Conservation (phyloP, 352 stramenopile species). For the Phytopythium aichiense region DNA sequence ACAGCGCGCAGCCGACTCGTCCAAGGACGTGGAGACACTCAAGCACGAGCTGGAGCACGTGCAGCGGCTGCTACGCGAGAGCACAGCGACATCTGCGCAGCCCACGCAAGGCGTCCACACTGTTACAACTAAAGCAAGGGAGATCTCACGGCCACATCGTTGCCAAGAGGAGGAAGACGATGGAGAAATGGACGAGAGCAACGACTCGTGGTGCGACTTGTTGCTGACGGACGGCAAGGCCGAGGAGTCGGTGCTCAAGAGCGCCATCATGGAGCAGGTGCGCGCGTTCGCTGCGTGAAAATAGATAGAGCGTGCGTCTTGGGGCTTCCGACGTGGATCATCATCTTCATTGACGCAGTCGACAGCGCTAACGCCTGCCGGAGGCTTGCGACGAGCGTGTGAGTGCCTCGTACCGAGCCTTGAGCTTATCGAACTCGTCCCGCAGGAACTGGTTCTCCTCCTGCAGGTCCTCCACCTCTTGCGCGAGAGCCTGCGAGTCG, state of each 20-base stretch:
- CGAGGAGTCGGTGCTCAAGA: constrained; percentile 32
- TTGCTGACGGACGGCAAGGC: constrained; percentile 15
- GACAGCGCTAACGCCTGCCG: background rate
- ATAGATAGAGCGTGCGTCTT: background rate
- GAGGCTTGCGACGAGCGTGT: background rate
- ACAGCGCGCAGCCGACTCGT: constrained; percentile 37
- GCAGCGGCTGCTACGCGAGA: constrained; percentile 38
- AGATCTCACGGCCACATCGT: background rate
- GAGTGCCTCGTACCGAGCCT: constrained; percentile 47
- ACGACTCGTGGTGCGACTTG: constrained; percentile 17
- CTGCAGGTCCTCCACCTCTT: constrained; percentile 48
- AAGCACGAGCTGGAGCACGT: constrained; percentile 46
- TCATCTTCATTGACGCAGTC: background rate
- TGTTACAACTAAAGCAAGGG: background rate
- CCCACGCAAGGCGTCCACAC: background rate
- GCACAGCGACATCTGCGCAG: background rate
- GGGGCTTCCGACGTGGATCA: background rate
- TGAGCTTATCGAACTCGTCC: constrained; percentile 65
- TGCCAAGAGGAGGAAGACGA: constrained; percentile 1
- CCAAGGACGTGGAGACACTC: constrained; percentile 42
- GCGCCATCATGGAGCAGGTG: constrained; percentile 49
- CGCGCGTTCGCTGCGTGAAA: constrained; percentile 13
- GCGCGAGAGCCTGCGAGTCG: constrained; percentile 12
- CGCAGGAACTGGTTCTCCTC: constrained; percentile 68
- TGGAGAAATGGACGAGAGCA: constrained; percentile 6